Evolutionary conservation across 768 basidiomycete genomes (phyloP).

Genomic region (Mycena galopus): DNA sequence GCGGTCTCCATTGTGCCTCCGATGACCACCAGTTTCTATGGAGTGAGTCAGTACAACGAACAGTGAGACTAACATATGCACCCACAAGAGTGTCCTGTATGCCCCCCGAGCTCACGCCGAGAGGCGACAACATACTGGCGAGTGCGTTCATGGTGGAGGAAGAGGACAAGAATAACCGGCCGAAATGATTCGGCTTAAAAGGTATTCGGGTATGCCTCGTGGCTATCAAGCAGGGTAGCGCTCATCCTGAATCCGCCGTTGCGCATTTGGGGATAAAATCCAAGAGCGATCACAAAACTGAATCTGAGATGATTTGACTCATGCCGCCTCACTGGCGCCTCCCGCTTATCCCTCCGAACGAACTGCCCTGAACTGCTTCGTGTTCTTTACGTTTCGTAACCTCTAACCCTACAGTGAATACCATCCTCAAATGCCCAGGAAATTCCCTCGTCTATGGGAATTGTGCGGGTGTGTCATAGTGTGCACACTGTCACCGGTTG

Average conservation of each 20-base stretch:
- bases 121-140: constrained; percentile 78
- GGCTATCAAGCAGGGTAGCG: constrained; percentile 36
- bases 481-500: constrained; percentile 10
- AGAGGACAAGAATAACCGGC: constrained; percentile 52
- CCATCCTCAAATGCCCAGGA: background rate
- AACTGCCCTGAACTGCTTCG: constrained; percentile 27
- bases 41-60: constrained; percentile 27
- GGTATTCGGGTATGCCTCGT: constrained; percentile 34
- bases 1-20: constrained; percentile 92
- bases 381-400: constrained; percentile 21
- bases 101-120: constrained; percentile 74
- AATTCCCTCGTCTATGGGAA: constrained; percentile 15
- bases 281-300: constrained; percentile 19
- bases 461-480: too few relatives aligned
- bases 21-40: constrained; percentile 89
- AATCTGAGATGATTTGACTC: constrained; percentile 38
- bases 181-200: constrained; percentile 45
- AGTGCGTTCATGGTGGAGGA: constrained; percentile 73
- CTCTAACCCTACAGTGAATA: constrained; percentile 6
- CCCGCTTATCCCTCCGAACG: constrained; percentile 3
- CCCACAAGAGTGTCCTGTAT: constrained; percentile 85
- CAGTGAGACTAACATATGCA: constrained; percentile 12
- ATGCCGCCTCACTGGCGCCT: constrained; percentile 26
- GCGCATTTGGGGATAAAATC: constrained; percentile 33
- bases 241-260: constrained; percentile 19